Percentiles rank a stretch among this genome's conserved stretches.
Conservation (phyloP, 768 basidiomycete species). For the Podaxis sp. region DNA sequence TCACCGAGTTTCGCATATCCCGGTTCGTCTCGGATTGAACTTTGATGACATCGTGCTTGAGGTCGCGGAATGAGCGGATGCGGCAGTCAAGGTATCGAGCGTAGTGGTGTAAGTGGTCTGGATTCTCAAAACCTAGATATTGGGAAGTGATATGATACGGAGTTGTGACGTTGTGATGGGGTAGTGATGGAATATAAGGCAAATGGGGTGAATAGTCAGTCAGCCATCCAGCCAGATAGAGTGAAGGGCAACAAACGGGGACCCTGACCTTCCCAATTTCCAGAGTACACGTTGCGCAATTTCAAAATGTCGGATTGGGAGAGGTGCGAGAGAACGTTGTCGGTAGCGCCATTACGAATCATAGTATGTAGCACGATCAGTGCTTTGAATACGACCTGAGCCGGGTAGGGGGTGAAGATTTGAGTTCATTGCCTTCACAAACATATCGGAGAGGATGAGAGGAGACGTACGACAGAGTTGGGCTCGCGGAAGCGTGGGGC, state of each 20-base stretch:
- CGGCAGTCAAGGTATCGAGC: constrained; percentile 87
- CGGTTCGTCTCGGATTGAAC: constrained; percentile 94
- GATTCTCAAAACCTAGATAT: constrained; percentile 73
- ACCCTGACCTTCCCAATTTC: constrained; percentile 80
- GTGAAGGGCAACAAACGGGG: neutral
- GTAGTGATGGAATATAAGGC: constrained; percentile 16
- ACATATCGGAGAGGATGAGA: neutral
- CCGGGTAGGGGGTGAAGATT: constrained; percentile 4
- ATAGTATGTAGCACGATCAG: constrained; percentile 94
- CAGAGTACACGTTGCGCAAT: constrained; percentile 76
- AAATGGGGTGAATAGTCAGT: constrained; percentile 1
- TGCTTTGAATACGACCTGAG: constrained; percentile 97
- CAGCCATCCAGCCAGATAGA: neutral
- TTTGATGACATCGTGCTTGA: constrained; percentile 92
- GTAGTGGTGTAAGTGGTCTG: constrained; percentile 85
- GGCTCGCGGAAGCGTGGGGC: constrained; percentile 85
- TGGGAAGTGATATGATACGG: neutral
- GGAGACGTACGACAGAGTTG: constrained; percentile 74
- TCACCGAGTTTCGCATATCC: constrained; percentile 67
- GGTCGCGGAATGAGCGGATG: constrained; percentile 83
- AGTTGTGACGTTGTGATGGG: constrained; percentile 1
- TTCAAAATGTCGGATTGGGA: constrained; percentile 80
- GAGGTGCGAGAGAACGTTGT: constrained; percentile 85
- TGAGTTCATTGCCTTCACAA: neutral
- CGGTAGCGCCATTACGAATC: constrained; percentile 95